Evolutionary conservation across 2,329 filamentous ascomycete species (phyloP).

Genomic region (Penicillium sp.): DNA sequence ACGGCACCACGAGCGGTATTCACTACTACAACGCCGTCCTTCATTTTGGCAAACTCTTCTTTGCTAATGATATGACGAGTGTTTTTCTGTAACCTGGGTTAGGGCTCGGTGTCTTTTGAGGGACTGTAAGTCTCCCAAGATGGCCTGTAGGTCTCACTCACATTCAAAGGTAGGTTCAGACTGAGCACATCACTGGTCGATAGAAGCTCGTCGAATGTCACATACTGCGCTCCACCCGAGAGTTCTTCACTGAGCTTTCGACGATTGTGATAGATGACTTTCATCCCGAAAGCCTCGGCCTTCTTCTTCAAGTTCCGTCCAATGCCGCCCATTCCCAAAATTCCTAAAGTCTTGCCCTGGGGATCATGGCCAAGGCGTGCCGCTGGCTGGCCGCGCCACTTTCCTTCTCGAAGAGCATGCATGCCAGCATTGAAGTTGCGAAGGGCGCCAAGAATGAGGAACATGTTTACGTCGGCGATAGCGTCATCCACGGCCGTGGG

Average conservation of each 20-base stretch:
- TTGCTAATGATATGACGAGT: constrained; percentile 76
- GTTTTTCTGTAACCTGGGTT: constrained; percentile 47
- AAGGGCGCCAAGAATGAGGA: constrained; percentile 77
- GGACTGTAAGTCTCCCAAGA: too few species aligned
- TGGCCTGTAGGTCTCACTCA: constrained; percentile 43
- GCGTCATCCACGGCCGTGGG: constrained; percentile 80
- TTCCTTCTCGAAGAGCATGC: constrained; percentile 62
- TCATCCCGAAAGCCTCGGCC: constrained; percentile 75
- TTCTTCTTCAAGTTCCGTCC: constrained; percentile 75
- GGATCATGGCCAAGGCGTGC: constrained; percentile 72
- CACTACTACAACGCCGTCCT: constrained; percentile 72
- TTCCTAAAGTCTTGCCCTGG: constrained; percentile 74
- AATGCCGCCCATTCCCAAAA: constrained; percentile 85
- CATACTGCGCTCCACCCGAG: constrained; percentile 43
- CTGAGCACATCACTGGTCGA: constrained; percentile 73
- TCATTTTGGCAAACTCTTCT: constrained; percentile 74
- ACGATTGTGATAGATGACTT: constrained; percentile 73
- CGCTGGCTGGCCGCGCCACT: constrained; percentile 63
- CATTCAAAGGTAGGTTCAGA: constrained; percentile 79
- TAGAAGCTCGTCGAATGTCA: constrained; percentile 73
- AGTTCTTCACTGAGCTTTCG: constrained; percentile 57
- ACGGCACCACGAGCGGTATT: constrained; percentile 83
- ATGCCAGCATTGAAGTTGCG: constrained; percentile 71
- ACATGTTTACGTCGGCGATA: constrained; percentile 79
- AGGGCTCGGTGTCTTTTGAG: background rate